Base-by-base conservation (phyloP, 306 rosid genomes). In the Rosa rugosa region DNA sequence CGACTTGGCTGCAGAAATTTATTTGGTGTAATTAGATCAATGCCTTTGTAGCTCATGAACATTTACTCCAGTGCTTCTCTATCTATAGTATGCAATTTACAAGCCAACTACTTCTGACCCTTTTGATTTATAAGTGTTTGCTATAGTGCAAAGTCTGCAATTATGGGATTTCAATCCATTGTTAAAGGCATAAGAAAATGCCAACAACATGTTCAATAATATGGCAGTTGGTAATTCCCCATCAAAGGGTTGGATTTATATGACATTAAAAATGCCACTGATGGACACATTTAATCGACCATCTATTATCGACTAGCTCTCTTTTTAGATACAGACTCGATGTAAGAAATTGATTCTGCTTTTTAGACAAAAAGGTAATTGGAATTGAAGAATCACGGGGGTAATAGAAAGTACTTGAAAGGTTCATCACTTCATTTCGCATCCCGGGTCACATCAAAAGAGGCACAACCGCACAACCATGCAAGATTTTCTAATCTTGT, bases 31-130 rank as follows among this genome's bases (percentile, higher is more conserved):
- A 31, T 5, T 11, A 20, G 40, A 27, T 31, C 45, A 62, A 11
- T 62, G 77, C 68, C 18, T 42, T 41, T 14, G 34, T 59, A 8
- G 57, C 56, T 41, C 57, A 9, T 1, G 5, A 54, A 49, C 71
- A 72, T 72, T 72, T 77, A 81, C 54, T 67, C 73, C 47, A 40
- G 60, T 72, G 69, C 23, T 53, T 77, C 71, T 14, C 65, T 18
- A 77, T 20, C 67, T 50, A 59, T 42, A 36, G 62, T 45, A 41
- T 46, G 20, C 44, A 17, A 5, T 36, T 63, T 71, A 46, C 23
- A 67, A 77, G 65, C 79, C 82, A 82, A 78, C 85, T 5, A 77
- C 85, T 66, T 73, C 27, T 18, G 17, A 67, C 75, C 20, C n/a
- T 44, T 45, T 57, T 69, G 16, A 54, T 57, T 80, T 66, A 65